phyloP scores from a whole-genome alignment of 129 eudicot species.

The Glebionis coronaria region DNA sequence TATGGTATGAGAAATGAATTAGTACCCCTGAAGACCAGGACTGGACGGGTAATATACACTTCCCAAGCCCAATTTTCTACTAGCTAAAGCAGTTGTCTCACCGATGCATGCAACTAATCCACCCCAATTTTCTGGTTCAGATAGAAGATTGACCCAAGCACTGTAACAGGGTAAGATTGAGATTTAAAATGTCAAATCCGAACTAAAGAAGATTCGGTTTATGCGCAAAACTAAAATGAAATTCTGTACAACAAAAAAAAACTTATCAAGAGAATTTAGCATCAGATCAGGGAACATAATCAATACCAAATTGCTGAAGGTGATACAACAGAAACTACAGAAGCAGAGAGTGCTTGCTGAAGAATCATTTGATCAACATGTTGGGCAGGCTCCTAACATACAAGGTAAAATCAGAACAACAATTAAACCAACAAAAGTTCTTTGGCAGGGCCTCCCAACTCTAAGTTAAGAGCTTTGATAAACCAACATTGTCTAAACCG shows the following conservation, averaged over 20 bases:
- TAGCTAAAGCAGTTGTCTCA: constrained; percentile 88
- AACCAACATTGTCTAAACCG: constrained; percentile 5
- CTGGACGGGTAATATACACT: too few relatives aligned
- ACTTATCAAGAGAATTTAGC: too few relatives aligned
- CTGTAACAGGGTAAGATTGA: constrained; percentile 1
- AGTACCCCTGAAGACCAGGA: too few relatives aligned
- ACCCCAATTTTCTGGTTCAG: constrained; percentile 50
- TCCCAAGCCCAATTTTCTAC: constrained; percentile 67
- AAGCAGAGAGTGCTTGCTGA: too few relatives aligned
- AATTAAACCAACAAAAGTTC: too few relatives aligned
- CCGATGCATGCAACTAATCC: constrained; percentile 87
- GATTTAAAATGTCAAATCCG: neutral
- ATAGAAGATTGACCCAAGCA: too few relatives aligned
- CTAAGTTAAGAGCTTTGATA: too few relatives aligned
- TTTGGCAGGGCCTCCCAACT: constrained; percentile 5
- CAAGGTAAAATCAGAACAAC: too few relatives aligned
- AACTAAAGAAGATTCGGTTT: neutral
- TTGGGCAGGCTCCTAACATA: too few relatives aligned
- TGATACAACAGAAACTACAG: too few relatives aligned
- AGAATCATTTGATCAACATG: too few relatives aligned
- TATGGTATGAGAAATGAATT: too few relatives aligned
- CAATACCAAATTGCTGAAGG: constrained; percentile 91
- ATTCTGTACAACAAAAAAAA: neutral
- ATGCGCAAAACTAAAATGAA: constrained; percentile 6
- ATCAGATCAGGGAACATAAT: constrained; percentile 12